These are phyloP conservation scores for Monascus ruber DNA, from an alignment of 2,329 filamentous ascomycete genomes.

Conservation along the genomic window DNA sequence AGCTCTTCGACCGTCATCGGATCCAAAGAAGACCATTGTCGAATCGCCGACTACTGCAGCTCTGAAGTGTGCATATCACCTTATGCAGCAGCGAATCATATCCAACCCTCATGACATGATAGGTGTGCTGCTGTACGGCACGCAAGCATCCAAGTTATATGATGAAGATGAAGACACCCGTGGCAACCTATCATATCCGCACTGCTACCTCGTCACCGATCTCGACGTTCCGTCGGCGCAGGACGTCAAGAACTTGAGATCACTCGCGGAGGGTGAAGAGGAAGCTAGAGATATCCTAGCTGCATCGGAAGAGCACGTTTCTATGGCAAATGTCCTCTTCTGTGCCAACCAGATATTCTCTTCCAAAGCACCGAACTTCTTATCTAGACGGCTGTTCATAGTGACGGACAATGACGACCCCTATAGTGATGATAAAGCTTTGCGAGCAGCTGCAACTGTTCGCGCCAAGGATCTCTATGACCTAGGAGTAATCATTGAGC, in stretches of 20 bases:
- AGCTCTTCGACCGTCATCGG: slow-evolving; percentile 47
- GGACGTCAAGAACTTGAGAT: slow-evolving; percentile 70
- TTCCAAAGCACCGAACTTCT: slow-evolving; percentile 86
- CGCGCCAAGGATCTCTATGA: slow-evolving; percentile 93
- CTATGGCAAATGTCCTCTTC: slow-evolving; percentile 84
- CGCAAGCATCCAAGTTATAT: slow-evolving; percentile 68
- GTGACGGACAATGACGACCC: slow-evolving; percentile 92
- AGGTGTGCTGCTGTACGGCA: slow-evolving; percentile 85
- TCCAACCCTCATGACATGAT: slow-evolving; percentile 96
- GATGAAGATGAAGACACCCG: slow-evolving; percentile 49
- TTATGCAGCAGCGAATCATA: slow-evolving; percentile 98
- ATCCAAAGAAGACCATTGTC: slow-evolving; percentile 63
- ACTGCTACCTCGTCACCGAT: slow-evolving; percentile 85
- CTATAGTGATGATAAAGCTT: slow-evolving; percentile 58
- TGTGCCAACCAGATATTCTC: slow-evolving; percentile 96
- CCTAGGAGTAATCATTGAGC: slow-evolving; percentile 76
- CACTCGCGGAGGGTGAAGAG: slow-evolving; percentile 66
- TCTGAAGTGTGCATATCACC: slow-evolving; percentile 81
- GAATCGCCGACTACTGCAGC: slow-evolving; percentile 74
- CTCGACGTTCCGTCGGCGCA: slow-evolving; percentile 76
- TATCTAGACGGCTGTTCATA: slow-evolving; percentile 83
- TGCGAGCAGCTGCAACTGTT: slow-evolving; percentile 66
- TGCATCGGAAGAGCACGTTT: slow-evolving; percentile 56
- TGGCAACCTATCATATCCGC: slow-evolving; percentile 59
- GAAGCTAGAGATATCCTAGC: slow-evolving; percentile 57